phyloP scores from a whole-genome alignment of 1,284 basidiomycete genomes.

The Microbotryomycetes sp. region DNA sequence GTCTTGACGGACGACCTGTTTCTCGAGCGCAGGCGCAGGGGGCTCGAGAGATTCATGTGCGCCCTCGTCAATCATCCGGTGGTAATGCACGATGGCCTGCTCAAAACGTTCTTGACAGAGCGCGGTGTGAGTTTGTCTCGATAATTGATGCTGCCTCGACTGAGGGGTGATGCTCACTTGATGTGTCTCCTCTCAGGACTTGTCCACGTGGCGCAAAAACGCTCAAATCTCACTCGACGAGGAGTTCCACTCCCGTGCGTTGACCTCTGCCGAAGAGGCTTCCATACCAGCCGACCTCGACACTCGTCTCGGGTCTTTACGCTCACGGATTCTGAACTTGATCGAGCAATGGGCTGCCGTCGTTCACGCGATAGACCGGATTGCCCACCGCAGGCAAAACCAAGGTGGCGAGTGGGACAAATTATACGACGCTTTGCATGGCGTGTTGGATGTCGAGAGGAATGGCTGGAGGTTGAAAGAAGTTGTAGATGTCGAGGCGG shows the following conservation, averaged over 20 bases:
- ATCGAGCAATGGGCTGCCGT: conserved; percentile 89
- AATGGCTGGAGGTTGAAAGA: conserved; percentile 12
- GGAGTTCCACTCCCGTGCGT: conserved; percentile 69
- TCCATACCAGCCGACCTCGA: conserved; percentile 82
- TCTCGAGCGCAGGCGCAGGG: conserved; percentile 79
- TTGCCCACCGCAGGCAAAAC: conserved; percentile 60
- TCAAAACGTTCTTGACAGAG: conserved; percentile 57
- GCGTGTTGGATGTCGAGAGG: conserved; percentile 9
- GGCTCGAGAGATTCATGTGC: conserved; percentile 70
- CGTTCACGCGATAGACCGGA: conserved; percentile 71
- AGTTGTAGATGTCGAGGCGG: conserved; percentile 14
- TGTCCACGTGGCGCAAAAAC: conserved; percentile 28
- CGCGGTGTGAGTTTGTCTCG: conserved; percentile 23
- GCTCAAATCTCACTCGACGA: conserved; percentile 60
- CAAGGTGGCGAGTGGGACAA: conserved; percentile 20
- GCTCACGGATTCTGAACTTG: conserved; percentile 60
- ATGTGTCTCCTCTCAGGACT: conserved; percentile 48
- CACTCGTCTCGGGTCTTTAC: conserved; percentile 65
- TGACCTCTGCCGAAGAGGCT: conserved; percentile 81
- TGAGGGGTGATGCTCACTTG: too few species aligned
- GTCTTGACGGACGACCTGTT: conserved; percentile 70
- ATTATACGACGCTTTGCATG: conserved; percentile 10
- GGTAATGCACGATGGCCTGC: conserved; percentile 72
- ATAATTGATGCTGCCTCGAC: background rate
- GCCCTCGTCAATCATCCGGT: conserved; percentile 84